Evolutionary conservation across 768 basidiomycete species (phyloP).

Genomic region (Russula abietina): DNA sequence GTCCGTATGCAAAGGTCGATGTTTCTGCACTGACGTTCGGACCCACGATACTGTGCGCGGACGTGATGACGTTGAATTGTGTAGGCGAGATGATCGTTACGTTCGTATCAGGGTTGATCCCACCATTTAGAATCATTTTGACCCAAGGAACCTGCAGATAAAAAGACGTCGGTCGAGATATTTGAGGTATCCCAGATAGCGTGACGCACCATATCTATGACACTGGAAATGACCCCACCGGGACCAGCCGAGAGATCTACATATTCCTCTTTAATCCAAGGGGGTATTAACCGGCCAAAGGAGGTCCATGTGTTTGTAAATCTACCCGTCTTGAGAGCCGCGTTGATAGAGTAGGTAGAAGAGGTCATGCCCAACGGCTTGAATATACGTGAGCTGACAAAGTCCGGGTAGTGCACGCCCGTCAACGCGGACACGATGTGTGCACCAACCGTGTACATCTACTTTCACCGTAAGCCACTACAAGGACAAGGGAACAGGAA

Average conservation of each 20-base stretch:
- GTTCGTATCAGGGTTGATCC: conserved; percentile 31
- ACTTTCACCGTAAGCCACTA: background rate
- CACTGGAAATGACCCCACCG: conserved; percentile 40
- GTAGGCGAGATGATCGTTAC: conserved; percentile 33
- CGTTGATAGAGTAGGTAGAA: too few species aligned
- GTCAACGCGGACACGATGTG: conserved; percentile 35
- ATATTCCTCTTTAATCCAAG: conserved; percentile 29
- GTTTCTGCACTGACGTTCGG: conserved; percentile 1
- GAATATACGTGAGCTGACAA: conserved; percentile 41
- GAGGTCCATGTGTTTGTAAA: conserved; percentile 33
- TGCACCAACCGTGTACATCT: conserved; percentile 38
- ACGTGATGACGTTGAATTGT: conserved; percentile 31
- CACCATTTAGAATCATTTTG: conserved; percentile 32
- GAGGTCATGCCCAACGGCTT: conserved; percentile 35
- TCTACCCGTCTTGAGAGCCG: conserved; percentile 29
- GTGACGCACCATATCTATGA: conserved; percentile 39
- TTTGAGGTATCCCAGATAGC: background rate
- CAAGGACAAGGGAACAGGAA: background rate
- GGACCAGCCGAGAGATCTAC: conserved; percentile 33
- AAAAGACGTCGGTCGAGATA: background rate
- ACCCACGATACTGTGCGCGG: conserved; percentile 29
- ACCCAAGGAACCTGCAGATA: conserved; percentile 39
- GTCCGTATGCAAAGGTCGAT: conserved; percentile 35
- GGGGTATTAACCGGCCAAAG: conserved; percentile 33
- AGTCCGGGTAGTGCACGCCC: conserved; percentile 33